phyloP scores from a whole-genome alignment of 805 yeast species.

The Tetrapisispora phaffii region DNA sequence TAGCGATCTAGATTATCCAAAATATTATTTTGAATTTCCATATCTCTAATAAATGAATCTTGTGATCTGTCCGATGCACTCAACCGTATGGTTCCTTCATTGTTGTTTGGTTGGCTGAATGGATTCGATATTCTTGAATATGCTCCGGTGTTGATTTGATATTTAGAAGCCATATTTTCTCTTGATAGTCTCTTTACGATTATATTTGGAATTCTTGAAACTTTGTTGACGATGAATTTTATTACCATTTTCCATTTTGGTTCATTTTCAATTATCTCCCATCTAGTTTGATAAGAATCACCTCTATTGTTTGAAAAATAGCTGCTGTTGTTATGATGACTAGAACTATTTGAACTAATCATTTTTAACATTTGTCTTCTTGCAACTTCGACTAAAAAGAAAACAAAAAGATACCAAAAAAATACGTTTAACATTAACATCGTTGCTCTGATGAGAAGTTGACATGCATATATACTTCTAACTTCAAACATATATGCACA shows the following conservation, averaged over 20 bases:
- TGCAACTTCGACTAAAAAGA: conserved; percentile 32
- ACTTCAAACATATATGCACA: conserved; percentile 82
- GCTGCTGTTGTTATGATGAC: not conserved
- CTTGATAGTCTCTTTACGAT: not conserved
- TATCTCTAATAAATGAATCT: conserved; percentile 29
- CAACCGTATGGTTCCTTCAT: not conserved
- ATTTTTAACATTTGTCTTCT: conserved; percentile 22
- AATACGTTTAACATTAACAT: conserved; percentile 59
- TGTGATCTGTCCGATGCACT: conserved; percentile 12
- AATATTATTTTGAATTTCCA: conserved; percentile 34
- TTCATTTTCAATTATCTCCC: conserved; percentile 23
- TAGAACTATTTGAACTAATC: not conserved
- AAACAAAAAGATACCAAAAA: conserved; percentile 40
- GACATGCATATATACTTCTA: conserved; percentile 77
- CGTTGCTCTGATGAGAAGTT: conserved; percentile 56
- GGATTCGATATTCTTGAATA: not conserved
- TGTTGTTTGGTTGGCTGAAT: not conserved
- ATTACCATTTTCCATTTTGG: conserved; percentile 1
- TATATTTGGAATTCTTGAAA: not conserved
- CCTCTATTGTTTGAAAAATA: not conserved
- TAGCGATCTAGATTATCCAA: conserved; percentile 30
- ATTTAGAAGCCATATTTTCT: not conserved
- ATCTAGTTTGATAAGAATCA: conserved; percentile 10
- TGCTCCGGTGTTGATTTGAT: not conserved
- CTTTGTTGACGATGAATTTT: not conserved